Base-by-base conservation (phyloP, 805 yeast genomes). In the Nematodospora valgi region DNA sequence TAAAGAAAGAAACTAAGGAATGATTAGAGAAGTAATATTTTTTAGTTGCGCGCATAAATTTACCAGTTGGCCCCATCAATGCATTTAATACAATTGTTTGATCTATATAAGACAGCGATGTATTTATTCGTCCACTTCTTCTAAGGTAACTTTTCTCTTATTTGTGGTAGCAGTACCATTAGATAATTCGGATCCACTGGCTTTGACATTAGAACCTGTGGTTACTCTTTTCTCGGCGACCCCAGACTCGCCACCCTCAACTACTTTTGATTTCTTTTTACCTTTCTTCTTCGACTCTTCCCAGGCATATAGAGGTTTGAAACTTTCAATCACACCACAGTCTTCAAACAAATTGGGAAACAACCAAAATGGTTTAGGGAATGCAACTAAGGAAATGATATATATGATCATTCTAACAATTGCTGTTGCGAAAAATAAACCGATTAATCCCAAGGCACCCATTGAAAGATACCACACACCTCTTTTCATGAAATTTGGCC, bases 281-380 rank as follows among this genome's bases (percentile, higher is more conserved):
- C 56, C 52, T 25, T 39, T 35, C 41, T 49, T 53, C 44, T 63
- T 56, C 11, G 67, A 62, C 32, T 56, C 82, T 45, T 82, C 86
- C 85, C 88, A 88, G 3, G 80, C 93, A 54, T 84, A 93, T n/a
- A 82, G 47, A 4, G 98, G 98, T 46, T 72, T 72, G 68, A 93
- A 93, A 68, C 95, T 84, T 40, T 91, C 98, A 41, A 91, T 54
- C 44, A 93, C 83, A 16, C 97, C 96, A 49, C 94, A 89, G 54
- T 93, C 98, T 43, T 82, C 98, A 62, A 89, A 93, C 54, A 93
- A 70, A 56, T 91, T 91, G 38, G 98, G 98, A 72, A 87, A 91
- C 30, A 93, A 57, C 98, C 98, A 93, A 56, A 93, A 72, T n/a
- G 95, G 95, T 27, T 78, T 78, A 6, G 78, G 75, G 38, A 73